Conservation (phyloP, 2,329 filamentous ascomycete species). For the Alternaria panax region DNA sequence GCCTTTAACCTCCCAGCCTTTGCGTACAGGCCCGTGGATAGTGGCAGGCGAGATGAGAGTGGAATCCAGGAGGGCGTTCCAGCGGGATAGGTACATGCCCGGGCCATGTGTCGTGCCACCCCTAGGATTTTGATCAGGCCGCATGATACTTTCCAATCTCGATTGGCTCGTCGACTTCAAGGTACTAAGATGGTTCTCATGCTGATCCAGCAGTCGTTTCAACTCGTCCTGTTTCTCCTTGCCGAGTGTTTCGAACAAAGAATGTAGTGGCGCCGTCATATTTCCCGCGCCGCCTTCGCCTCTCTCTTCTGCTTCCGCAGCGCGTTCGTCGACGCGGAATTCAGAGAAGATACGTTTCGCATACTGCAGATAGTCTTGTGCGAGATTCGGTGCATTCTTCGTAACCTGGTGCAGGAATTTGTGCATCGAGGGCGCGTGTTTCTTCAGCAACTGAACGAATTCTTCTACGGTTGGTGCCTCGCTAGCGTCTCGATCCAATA, state of each 20-base stretch:
- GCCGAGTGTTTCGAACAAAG: constrained; percentile 58
- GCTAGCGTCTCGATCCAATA: constrained; percentile 28
- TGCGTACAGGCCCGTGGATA: constrained; percentile 61
- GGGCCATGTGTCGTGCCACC: constrained; percentile 64
- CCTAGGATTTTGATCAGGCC: constrained; percentile 16
- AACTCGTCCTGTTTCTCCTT: constrained; percentile 57
- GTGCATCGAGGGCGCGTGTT: constrained; percentile 70
- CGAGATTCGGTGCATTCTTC: constrained; percentile 71
- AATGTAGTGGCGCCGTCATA: constrained; percentile 52
- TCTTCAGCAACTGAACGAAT: constrained; percentile 71
- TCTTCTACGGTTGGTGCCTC: constrained; percentile 70
- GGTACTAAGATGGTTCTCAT: constrained; percentile 64
- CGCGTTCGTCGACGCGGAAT: constrained; percentile 56
- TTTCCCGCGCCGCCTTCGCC: constrained; percentile 50
- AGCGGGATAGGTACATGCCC: constrained; percentile 74
- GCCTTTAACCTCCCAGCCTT: constrained; percentile 49
- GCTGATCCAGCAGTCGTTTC: constrained; percentile 63
- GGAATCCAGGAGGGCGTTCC: constrained; percentile 75
- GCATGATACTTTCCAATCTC: constrained; percentile 66
- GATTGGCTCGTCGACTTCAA: constrained; percentile 33
- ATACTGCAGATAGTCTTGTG: constrained; percentile 67
- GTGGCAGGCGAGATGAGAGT: constrained; percentile 71
- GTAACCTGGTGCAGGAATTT: constrained; percentile 75
- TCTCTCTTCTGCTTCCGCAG: constrained; percentile 27
- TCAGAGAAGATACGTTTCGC: constrained; percentile 64